Percentiles rank a stretch among this genome's conserved stretches.
Evolutionary conservation across 2,329 filamentous ascomycete species (phyloP).

Genomic region (Ciborinia camelliae): DNA sequence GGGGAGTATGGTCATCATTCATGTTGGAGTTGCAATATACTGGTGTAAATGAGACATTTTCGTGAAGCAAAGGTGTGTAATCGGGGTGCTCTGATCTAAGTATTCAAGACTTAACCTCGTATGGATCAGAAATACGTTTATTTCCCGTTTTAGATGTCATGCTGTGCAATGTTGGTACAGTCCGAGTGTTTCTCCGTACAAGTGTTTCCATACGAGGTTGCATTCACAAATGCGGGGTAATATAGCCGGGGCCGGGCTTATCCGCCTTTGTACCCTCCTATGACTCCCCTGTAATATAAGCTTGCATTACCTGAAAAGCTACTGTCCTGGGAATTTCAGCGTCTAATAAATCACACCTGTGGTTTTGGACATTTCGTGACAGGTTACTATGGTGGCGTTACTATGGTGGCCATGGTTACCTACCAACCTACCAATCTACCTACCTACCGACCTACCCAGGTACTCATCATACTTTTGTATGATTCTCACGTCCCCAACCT

Average conservation of each 20-base stretch:
- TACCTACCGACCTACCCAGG: too few species aligned
- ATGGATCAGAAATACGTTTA: neutral
- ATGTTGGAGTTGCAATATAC: neutral
- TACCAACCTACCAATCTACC: too few species aligned
- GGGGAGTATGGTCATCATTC: neutral
- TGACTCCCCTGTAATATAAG: neutral
- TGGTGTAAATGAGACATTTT: neutral
- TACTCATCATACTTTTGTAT: too few species aligned
- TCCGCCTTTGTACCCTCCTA: neutral
- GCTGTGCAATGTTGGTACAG: neutral
- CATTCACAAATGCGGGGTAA: constrained; percentile 2
- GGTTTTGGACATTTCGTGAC: too few species aligned
- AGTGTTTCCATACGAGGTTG: constrained; percentile 6
- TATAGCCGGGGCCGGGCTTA: neutral
- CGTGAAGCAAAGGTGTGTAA: neutral
- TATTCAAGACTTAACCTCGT: neutral
- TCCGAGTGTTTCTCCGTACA: too few species aligned
- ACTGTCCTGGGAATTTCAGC: neutral
- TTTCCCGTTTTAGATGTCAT: neutral
- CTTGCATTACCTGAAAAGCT: neutral
- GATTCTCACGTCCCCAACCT: too few species aligned
- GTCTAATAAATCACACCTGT: neutral
- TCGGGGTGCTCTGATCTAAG: neutral
- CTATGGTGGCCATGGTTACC: too few species aligned
- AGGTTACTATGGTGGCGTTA: too few species aligned